Evolutionary conservation across 176 grass and related monocot genomes (phyloP), one percentile per base, ranked within the genome.

Genomic region (Chrysopogon serrulatus): DNA sequence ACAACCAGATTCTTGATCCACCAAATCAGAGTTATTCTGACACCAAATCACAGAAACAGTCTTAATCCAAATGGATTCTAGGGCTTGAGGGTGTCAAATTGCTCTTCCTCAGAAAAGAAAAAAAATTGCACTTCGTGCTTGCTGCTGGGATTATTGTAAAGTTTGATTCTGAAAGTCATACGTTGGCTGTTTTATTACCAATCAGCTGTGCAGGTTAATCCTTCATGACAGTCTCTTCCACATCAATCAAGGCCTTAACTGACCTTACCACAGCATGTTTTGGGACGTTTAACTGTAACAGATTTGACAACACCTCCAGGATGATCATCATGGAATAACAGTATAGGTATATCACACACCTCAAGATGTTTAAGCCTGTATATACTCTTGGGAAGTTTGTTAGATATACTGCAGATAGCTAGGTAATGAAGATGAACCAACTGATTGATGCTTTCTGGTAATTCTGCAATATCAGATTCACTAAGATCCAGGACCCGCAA

Each of bases 381-480:
- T 32, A 91, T 47, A 59, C 65, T 85, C 47, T 60, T 82, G 11
- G 89, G 92, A 54, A 94, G 54, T 19, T 36, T 65, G 27, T 23
- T 78, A n/a, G 76, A 36, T 51, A 65, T 90, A 32, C 27, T 54
- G 61, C 68, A 81, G 15, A 92, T 48, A 71, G 74, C 70, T 28
- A 94, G 66, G 77, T 90, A 94, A 45, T 83, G 87, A 9, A 94
- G 87, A 84, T 94, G 84, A 77, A 85, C 73, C 63, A 87, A 71
- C 67, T 76, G 49, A 23, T 67, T 59, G 34, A 92, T 41, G 23
- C 60, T 82, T 65, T 86, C 72, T 4, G 90, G 87, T 21, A 95
- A 75, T 62, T 95, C 51, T 68, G 75, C 59, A 56, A 92, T 86
- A 43, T 84, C 73, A 23, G 87, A 92, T n/a, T 35, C 64, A 73